Evolutionary conservation across 1,284 basidiomycete genomes (phyloP).

Genomic region (Apiotrichum porosum): DNA sequence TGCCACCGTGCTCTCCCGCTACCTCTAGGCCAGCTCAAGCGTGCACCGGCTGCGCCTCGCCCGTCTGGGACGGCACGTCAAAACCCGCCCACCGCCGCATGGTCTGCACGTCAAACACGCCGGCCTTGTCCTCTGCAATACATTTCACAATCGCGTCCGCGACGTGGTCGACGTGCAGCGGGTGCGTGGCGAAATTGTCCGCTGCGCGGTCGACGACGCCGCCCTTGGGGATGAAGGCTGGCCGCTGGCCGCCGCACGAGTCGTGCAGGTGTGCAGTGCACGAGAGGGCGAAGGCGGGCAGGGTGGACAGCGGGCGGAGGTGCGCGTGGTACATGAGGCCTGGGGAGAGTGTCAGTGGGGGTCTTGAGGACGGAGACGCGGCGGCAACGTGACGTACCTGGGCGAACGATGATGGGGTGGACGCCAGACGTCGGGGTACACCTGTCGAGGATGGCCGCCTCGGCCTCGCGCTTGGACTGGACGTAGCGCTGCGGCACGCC

Average conservation of each 20-base stretch:
- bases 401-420: constrained; percentile 68
- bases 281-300: constrained; percentile 78
- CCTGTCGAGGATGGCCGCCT: constrained; percentile 41
- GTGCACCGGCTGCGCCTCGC: background rate
- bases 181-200: constrained; percentile 70
- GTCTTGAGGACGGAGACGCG: background rate
- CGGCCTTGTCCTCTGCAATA: constrained; percentile 51
- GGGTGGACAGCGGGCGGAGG: constrained; percentile 77
- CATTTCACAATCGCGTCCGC: constrained; percentile 64
- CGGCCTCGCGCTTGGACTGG: constrained; percentile 83
- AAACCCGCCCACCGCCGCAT: constrained; percentile 58
- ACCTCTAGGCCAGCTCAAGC: too few species aligned
- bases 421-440: constrained; percentile 3
- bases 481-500: constrained; percentile 80
- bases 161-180: constrained; percentile 94
- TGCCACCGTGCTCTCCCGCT: too few species aligned
- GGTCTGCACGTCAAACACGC: constrained; percentile 66
- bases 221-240: constrained; percentile 31
- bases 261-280: constrained; percentile 66
- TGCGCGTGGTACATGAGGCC: constrained; percentile 96
- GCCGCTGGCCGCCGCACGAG: constrained; percentile 32
- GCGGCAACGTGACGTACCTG: constrained; percentile 58
- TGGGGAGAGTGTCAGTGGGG: too few species aligned
- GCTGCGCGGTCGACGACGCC: constrained; percentile 26
- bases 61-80: constrained; percentile 5